Evolutionary conservation across 2,329 filamentous ascomycete genomes (phyloP).

Genomic region (Colletotrichum noveboracense): DNA sequence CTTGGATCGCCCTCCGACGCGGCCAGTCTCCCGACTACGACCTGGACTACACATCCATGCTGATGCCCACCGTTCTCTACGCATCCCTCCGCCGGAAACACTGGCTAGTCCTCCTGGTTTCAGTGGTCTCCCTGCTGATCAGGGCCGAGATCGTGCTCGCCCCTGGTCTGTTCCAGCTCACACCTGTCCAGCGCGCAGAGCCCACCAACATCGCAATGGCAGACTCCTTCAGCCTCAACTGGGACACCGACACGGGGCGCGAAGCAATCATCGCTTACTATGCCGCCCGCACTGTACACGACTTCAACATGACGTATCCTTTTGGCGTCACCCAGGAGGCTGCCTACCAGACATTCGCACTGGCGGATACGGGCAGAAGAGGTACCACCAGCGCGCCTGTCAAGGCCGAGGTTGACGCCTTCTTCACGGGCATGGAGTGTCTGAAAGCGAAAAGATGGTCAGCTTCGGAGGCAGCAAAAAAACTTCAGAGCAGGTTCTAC

Average conservation of each 20-base stretch:
- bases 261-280: background rate
- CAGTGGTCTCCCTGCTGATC: background rate
- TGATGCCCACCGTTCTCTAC: background rate
- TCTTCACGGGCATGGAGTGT: background rate
- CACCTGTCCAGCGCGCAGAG: background rate
- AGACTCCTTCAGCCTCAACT: background rate
- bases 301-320: slow-evolving; percentile 4
- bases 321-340: background rate
- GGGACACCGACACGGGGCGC: background rate
- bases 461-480: background rate
- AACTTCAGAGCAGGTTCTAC: background rate
- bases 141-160: slow-evolving; percentile 9
- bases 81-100: background rate
- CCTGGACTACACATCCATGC: slow-evolving; percentile 5
- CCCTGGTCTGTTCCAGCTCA: background rate
- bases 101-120: background rate
- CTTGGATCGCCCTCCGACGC: background rate
- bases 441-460: background rate
- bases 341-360: slow-evolving; percentile 4
- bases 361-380: background rate
- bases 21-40: background rate
- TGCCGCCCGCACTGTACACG: background rate
- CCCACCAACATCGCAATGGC: background rate
- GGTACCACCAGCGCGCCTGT: background rate
- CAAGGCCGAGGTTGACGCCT: background rate